phyloP scores from a whole-genome alignment of 1,284 basidiomycete species.

The Sanghuangporus weigelae region DNA sequence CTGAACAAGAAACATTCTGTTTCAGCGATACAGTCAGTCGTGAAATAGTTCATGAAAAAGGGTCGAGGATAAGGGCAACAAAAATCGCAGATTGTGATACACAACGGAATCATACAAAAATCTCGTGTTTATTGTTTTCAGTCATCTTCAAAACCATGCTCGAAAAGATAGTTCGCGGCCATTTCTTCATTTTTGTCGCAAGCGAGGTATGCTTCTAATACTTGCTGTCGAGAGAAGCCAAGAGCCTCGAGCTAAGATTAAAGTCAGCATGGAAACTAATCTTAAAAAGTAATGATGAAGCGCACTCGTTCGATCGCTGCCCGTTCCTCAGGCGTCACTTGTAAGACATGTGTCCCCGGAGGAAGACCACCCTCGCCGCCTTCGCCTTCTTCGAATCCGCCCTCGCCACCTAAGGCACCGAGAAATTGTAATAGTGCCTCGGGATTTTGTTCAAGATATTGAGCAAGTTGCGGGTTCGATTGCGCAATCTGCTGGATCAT shows the following conservation, averaged over 20 bases:
- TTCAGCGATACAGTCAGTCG: slow-evolving; percentile 12
- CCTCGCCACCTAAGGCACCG: slow-evolving; percentile 34
- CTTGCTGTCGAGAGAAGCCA: slow-evolving; percentile 78
- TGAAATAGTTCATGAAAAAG: slow-evolving; percentile 1
- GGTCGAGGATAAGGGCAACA: not conserved
- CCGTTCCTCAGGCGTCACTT: slow-evolving; percentile 79
- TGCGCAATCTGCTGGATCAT: slow-evolving; percentile 78
- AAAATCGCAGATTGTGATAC: slow-evolving; percentile 2
- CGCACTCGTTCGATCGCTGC: slow-evolving; percentile 79
- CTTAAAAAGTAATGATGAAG: slow-evolving; percentile 18
- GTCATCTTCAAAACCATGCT: slow-evolving; percentile 58
- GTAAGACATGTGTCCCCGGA: slow-evolving; percentile 64
- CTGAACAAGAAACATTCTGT: not conserved
- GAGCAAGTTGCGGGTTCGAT: slow-evolving; percentile 71
- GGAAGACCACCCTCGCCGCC: slow-evolving; percentile 45
- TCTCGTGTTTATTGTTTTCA: not conserved
- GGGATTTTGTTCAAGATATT: slow-evolving; percentile 64
- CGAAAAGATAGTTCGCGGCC: slow-evolving; percentile 89
- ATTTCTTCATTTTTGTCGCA: slow-evolving; percentile 96
- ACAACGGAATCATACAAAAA: not conserved
- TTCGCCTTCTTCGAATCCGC: slow-evolving; percentile 36
- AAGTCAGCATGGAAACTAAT: slow-evolving; percentile 14
- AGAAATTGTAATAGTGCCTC: slow-evolving; percentile 64
- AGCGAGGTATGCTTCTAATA: slow-evolving; percentile 82
- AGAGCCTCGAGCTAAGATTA: slow-evolving; percentile 67